phyloP scores from a whole-genome alignment of 2,329 filamentous ascomycete species.

The Xylaria sp. region DNA sequence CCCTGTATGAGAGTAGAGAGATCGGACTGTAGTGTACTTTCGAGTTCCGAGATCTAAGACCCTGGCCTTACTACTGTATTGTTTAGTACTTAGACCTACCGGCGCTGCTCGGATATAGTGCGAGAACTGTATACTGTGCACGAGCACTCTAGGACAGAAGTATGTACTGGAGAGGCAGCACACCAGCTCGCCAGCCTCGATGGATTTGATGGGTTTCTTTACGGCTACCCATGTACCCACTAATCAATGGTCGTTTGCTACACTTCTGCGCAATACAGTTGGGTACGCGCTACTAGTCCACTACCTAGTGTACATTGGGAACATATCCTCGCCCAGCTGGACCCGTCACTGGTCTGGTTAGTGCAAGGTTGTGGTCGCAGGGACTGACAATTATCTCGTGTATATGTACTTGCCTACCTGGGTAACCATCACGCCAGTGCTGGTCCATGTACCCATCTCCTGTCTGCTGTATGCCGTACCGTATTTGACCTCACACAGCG shows the following conservation, averaged over 20 bases:
- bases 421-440: slow-evolving; percentile 9
- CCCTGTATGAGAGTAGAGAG: too few relatives aligned
- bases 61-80: slow-evolving; percentile 6
- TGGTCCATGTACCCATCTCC: background rate
- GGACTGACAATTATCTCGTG: background rate
- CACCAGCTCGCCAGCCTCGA: slow-evolving; percentile 18
- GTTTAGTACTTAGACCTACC: background rate
- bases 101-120: background rate
- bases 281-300: background rate
- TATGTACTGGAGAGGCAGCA: slow-evolving; percentile 1
- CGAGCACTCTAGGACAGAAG: background rate
- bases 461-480: slow-evolving; percentile 21
- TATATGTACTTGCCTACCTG: slow-evolving; percentile 24
- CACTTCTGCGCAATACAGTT: background rate
- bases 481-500: slow-evolving; percentile 29
- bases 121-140: background rate
- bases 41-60: slow-evolving; percentile 31
- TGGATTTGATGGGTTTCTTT: background rate
- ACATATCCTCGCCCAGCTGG: background rate
- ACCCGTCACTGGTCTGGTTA: slow-evolving; percentile 28
- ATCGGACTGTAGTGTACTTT: slow-evolving; percentile 20
- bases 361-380: background rate
- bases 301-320: background rate
- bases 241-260: background rate
- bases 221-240: slow-evolving; percentile 6